Evolutionary conservation across 2,329 filamentous ascomycete species (phyloP).

Genomic region (Stylonectria norvegica): DNA sequence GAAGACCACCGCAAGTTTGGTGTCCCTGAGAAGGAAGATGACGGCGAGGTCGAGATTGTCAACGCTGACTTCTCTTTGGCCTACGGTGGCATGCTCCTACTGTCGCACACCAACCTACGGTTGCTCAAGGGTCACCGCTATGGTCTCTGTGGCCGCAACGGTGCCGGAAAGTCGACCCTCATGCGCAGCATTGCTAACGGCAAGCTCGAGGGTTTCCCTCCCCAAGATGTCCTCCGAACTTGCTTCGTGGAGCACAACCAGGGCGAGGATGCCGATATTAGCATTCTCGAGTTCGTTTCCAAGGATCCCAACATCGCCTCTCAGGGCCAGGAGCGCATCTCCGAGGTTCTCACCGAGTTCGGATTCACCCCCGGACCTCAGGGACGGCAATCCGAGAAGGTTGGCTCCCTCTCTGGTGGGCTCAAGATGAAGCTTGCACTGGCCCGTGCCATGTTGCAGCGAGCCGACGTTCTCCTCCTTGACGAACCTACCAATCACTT

Average conservation of each 20-base stretch:
- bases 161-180: conserved; percentile 96
- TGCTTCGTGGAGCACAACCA: conserved; percentile 99
- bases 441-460: conserved; percentile 93
- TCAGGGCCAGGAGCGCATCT: conserved; percentile 77
- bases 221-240: conserved; percentile 86
- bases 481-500: conserved; percentile 99
- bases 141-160: conserved; percentile 93
- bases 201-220: conserved; percentile 94
- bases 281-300: conserved; percentile 86
- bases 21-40: conserved; percentile 79
- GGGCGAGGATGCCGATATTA: conserved; percentile 94
- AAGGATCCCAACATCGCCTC: conserved; percentile 84
- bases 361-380: conserved; percentile 90
- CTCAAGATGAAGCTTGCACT: conserved; percentile 99
- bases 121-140: conserved; percentile 96
- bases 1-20: conserved; percentile 89
- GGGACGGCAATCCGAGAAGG: conserved; percentile 82
- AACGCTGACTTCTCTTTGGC: conserved; percentile 97
- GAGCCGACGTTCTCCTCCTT: conserved; percentile 90
- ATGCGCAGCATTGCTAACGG: conserved; percentile 95
- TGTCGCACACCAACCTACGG: conserved; percentile 92
- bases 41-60: conserved; percentile 92
- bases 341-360: conserved; percentile 80
- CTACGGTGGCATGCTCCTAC: conserved; percentile 93
- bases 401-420: conserved; percentile 92